Conservation (phyloP, 306 rosid genomes). For the Cyamopsis tetragonoloba region DNA sequence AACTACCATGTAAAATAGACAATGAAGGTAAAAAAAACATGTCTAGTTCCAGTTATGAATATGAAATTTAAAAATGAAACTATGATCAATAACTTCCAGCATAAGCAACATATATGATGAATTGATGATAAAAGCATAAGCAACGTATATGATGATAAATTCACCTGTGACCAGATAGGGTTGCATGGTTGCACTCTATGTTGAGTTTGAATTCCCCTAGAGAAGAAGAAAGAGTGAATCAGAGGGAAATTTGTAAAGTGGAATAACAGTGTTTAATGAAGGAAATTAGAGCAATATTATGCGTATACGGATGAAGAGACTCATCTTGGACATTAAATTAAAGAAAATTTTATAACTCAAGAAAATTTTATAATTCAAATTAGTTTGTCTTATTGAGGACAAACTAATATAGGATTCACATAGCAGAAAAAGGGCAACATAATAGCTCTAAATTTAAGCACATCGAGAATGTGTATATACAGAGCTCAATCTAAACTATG, state of each 20-base stretch:
- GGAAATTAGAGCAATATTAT: neutral
- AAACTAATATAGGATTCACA: neutral
- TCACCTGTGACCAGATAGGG: slow-evolving; percentile 97
- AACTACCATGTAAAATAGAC: slow-evolving; percentile 38
- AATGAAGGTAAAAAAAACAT: slow-evolving; percentile 7
- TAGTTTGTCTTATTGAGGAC: neutral
- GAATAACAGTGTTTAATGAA: neutral
- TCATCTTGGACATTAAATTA: neutral
- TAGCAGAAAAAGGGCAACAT: neutral
- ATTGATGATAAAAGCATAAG: no score
- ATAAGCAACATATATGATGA: no score
- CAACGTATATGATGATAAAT: neutral
- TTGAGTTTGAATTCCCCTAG: slow-evolving; percentile 87
- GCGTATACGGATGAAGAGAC: neutral
- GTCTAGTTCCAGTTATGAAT: slow-evolving; percentile 1
- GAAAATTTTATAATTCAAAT: neutral
- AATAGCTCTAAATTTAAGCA: neutral
- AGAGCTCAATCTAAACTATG: neutral
- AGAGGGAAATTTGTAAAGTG: slow-evolving; percentile 1
- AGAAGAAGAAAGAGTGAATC: slow-evolving; percentile 23
- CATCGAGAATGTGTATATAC: neutral
- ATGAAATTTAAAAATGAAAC: neutral
- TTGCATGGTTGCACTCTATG: slow-evolving; percentile 97
- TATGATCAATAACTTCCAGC: slow-evolving; percentile 4
- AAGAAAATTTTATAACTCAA: neutral